phyloP scores from a whole-genome alignment of 371 early-diverging fungal species.

The Dichotomocladium elegans region DNA sequence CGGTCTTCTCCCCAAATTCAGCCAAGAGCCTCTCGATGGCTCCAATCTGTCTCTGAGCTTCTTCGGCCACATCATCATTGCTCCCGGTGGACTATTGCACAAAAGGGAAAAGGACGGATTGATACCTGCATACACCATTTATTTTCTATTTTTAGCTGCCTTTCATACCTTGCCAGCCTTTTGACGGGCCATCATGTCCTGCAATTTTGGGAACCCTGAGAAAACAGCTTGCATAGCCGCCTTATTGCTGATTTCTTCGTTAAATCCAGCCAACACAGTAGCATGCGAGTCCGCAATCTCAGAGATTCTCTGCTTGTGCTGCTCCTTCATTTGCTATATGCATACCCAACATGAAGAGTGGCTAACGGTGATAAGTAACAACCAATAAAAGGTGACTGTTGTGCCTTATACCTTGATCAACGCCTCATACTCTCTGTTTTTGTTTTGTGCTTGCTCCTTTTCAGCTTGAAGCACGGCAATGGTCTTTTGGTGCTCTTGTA shows the following conservation, averaged over 20 bases:
- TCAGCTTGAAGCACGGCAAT: not conserved
- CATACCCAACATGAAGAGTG: too few relatives aligned
- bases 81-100: too few relatives aligned
- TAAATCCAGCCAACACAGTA: slow-evolving; percentile 2
- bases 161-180: not conserved
- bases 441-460: not conserved
- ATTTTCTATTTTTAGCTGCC: not conserved
- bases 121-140: too few relatives aligned
- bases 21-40: not conserved
- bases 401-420: not conserved
- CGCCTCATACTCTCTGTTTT: not conserved
- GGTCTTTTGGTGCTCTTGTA: slow-evolving; percentile 2
- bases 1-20: slow-evolving; percentile 5
- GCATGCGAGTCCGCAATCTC: slow-evolving; percentile 1
- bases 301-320: slow-evolving; percentile 2
- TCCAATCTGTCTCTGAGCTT: not conserved
- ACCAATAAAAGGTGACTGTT: too few relatives aligned
- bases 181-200: not conserved
- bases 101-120: too few relatives aligned
- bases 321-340: not conserved
- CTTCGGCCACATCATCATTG: not conserved
- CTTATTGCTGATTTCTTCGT: not conserved
- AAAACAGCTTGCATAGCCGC: not conserved
- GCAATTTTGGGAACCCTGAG: not conserved
- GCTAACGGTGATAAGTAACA: too few relatives aligned